Evolutionary conservation across 495 filamentous ascomycete genomes (phyloP), one percentile per base, ranked within the genome.

Genomic region (Apodospora peruviana): DNA sequence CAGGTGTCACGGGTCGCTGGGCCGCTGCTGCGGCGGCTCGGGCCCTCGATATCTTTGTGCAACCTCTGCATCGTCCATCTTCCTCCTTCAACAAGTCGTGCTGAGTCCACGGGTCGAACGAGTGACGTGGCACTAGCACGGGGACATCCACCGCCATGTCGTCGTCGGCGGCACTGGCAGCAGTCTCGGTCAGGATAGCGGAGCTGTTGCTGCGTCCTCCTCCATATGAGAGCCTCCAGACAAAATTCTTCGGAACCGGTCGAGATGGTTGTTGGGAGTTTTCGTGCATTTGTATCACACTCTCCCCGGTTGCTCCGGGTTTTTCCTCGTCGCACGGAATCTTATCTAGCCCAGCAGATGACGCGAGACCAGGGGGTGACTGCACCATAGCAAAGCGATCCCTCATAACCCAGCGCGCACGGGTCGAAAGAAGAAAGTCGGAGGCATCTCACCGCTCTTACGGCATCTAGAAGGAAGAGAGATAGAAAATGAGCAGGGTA

Each of bases 381-480:
- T 47, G 52, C 59, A 61, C 63, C 58, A 64, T 66, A 49, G 36
- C 32, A 46, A 10, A 17, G 29, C 14, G 45, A 21, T 45, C n/a
- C 32, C 50, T 61, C 56, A 66, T 52, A 60, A 51, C 35, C 58
- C 56, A 50, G 56, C 48, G 40, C 63, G 60, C 3, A 66, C 59
- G 35, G 62, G 63, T 58, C 63, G 58, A 42, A 66, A 66, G 52
- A 64, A 66, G 61, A 55, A 64, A 29, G 51, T 56, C 52, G 49
- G 63, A 62, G 37, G 56, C 63, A 66, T 64, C 58, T 66, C 60
- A 66, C 63, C 58, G 63, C 63, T 50, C 51, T 55, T 59, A 36
- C 43, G 43, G 47, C 19, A 25, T 17, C 23, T 44, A 27, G 38
- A 40, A 25, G n/a, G 18, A 27, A 24, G 25, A n/a, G 22, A 14